Percentiles rank a stretch among this genome's conserved stretches.
phyloP scores from a whole-genome alignment of 257 asterid genomes.

The Primulina huaijiensis region DNA sequence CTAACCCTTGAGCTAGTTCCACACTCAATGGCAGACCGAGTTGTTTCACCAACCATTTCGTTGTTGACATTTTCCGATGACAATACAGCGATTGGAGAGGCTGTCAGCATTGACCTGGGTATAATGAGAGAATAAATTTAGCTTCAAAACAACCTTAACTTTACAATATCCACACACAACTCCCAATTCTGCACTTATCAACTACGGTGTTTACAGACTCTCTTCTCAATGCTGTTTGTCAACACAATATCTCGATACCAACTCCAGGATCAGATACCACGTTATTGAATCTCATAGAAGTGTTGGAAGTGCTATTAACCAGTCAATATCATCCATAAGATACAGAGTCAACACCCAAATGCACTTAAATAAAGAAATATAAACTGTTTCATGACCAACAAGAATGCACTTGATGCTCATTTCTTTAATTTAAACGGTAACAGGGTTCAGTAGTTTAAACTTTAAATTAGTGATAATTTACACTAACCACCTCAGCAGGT shows the following conservation, averaged over 20 bases:
- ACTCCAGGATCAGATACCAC: not conserved
- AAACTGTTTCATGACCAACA: conserved; percentile 14
- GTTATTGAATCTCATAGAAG: not conserved
- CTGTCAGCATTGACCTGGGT: conserved; percentile 58
- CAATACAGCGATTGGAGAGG: conserved; percentile 55
- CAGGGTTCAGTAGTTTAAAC: not conserved
- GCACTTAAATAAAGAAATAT: not conserved
- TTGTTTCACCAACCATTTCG: conserved; percentile 47
- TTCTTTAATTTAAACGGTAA: not conserved
- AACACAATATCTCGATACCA: not conserved
- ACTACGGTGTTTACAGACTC: not conserved
- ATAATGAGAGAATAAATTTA: conserved; percentile 24
- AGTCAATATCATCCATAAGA: conserved; percentile 6
- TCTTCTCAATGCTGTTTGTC: not conserved
- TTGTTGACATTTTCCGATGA: conserved; percentile 66
- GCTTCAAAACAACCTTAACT: conserved; percentile 18
- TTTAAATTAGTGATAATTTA: not conserved
- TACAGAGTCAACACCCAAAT: not conserved
- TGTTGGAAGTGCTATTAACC: not conserved
- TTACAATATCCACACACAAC: not conserved
- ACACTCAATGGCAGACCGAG: conserved; percentile 66
- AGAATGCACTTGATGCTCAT: conserved; percentile 15
- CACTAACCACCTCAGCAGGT: not conserved
- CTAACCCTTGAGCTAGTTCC: conserved; percentile 70
- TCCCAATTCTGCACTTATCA: not conserved